phyloP scores from a whole-genome alignment of 2,329 filamentous ascomycete species.

The Aspergillus sp. region DNA sequence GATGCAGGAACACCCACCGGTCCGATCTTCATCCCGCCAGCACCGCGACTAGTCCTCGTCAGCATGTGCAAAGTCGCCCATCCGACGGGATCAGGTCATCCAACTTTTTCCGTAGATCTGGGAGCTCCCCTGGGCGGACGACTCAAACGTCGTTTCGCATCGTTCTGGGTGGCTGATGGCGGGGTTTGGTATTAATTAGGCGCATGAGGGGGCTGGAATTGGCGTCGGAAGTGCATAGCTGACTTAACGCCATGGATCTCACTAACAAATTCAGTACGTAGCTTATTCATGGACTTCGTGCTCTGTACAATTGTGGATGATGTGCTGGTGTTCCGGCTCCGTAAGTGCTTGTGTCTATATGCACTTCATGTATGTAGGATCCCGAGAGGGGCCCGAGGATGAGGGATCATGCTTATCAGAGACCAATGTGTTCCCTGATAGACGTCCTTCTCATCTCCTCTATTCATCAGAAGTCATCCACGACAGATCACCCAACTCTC shows the following conservation, averaged over 20 bases:
- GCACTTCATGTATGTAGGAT: background rate
- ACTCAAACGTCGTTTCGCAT: background rate
- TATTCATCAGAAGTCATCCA: background rate
- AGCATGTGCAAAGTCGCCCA: background rate
- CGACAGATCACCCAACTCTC: background rate
- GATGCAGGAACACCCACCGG: background rate
- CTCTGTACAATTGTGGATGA: background rate
- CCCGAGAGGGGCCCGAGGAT: background rate
- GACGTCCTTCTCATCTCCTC: background rate
- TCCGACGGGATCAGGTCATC: background rate
- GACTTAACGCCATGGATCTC: too few relatives aligned
- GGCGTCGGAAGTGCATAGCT: background rate
- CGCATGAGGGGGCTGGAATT: background rate
- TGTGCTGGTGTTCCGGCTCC: too few relatives aligned
- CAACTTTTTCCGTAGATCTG: background rate
- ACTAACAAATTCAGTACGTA: too few relatives aligned
- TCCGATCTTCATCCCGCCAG: background rate
- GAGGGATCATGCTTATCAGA: background rate
- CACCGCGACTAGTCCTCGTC: background rate
- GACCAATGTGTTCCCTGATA: too few relatives aligned
- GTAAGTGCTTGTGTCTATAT: background rate
- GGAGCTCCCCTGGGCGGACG: background rate
- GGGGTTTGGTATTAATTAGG: conserved; percentile 5
- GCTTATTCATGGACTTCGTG: too few relatives aligned
- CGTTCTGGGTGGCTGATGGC: background rate